Base-by-base conservation (phyloP, 108 stramenopile species). In the Nitzschia sp. region DNA sequence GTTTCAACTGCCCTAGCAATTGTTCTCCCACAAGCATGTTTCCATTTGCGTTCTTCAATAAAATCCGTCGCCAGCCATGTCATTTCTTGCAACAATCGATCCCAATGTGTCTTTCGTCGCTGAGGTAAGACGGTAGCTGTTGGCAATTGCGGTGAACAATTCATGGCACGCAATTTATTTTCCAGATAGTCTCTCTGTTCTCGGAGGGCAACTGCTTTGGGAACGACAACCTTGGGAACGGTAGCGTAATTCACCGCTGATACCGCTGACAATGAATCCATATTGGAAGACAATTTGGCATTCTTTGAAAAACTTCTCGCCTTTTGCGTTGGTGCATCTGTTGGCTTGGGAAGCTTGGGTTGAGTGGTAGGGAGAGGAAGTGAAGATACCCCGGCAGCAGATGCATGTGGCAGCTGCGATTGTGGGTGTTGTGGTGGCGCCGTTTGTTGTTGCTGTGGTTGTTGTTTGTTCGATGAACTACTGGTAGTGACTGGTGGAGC, bases 31-130 rank as follows among this genome's bases (percentile, higher is more conserved):
- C 54, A 61, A 2, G 86, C 82, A 21, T 68, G 39, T 77, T 96
- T 96, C 90, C 91, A 96, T 66, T 92, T 91, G 9, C 91, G 72
- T 68, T 96, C 95, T 69, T 91, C 86, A 39, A 82, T 79, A 74
- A 93, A 96, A 76, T 96, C 95, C 6, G 86, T 78, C 11, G 91
- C 83, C 70, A 92, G 65, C 89, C 92, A 96, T 66, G 74, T 60
- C 92, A 96, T 93, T 78, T 96, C 95, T 51, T 93, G 83, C 52
- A 96, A 56, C 15, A 96, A 24, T 39, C 51, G 72, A 70, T 96
- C 95, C 92, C 92, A 96, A 12, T 89, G 88, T 1, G 92, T 91
- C 50, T 80, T 82, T 10, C 88, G 78, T 37, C 93, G 79, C 15
- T 56, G 37, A 17, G 93, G 89, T 10, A 90, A 58, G 20, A 53